Evolutionary conservation across 2,329 filamentous ascomycete species (phyloP).

Genomic region (Aspergillus ochraceus): DNA sequence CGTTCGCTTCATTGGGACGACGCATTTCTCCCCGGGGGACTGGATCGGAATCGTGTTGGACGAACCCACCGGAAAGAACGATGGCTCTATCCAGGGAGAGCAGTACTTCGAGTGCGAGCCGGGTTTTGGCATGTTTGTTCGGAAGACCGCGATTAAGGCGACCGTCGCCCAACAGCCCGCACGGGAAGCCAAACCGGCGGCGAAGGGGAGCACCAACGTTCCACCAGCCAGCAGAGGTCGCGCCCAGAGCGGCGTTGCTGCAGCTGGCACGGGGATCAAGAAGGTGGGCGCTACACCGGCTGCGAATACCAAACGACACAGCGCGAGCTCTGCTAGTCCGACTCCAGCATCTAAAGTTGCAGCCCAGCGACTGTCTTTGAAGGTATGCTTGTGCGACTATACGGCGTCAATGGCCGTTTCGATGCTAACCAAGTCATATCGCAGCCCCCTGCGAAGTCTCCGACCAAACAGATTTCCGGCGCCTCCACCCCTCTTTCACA

Average conservation of each 20-base stretch:
- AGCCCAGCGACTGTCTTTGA: constrained; percentile 36
- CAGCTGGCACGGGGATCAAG: constrained; percentile 36
- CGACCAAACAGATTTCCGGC: constrained; percentile 68
- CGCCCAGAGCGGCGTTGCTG: constrained; percentile 40
- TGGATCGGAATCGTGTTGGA: constrained; percentile 92
- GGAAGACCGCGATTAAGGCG: constrained; percentile 64
- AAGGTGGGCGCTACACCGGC: constrained; percentile 53
- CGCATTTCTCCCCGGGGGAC: constrained; percentile 75
- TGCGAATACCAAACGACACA: constrained; percentile 63
- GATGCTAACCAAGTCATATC: not conserved
- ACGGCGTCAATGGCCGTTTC: not conserved
- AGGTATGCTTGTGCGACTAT: constrained; percentile 28
- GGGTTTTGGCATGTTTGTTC: constrained; percentile 80
- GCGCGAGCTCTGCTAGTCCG: constrained; percentile 70
- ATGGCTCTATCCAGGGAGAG: constrained; percentile 84
- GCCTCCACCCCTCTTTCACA: constrained; percentile 58
- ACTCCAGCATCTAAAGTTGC: constrained; percentile 63
- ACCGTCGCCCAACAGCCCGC: constrained; percentile 46
- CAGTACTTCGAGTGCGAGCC: constrained; percentile 80
- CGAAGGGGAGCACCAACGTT: constrained; percentile 30
- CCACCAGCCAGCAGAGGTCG: constrained; percentile 34
- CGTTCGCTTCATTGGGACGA: constrained; percentile 78
- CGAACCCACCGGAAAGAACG: constrained; percentile 82
- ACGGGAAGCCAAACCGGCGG: constrained; percentile 40
- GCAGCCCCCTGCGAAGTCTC: constrained; percentile 76